These are phyloP conservation scores for Fusarium pininemorale DNA, from an alignment of 2,329 filamentous ascomycete species.

Conservation along the genomic window DNA sequence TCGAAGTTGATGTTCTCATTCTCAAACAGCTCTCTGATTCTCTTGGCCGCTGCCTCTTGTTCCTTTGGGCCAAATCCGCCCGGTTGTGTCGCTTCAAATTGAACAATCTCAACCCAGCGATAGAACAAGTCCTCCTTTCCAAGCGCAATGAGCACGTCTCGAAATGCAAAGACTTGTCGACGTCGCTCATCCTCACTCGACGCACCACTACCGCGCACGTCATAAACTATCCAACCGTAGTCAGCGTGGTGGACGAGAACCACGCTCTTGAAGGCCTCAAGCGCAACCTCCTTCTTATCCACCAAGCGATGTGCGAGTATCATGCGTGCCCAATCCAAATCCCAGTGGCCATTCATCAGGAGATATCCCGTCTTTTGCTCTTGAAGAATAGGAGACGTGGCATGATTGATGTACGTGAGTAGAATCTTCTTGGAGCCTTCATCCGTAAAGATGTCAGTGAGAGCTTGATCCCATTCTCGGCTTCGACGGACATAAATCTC, in stretches of 20 bases:
- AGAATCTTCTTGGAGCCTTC: constrained; percentile 65
- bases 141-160: constrained; percentile 76
- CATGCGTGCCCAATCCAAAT: constrained; percentile 88
- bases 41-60: constrained; percentile 75
- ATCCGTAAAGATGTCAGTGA: constrained; percentile 64
- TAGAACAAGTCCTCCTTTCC: constrained; percentile 92
- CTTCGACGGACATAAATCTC: constrained; percentile 86
- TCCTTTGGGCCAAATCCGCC: constrained; percentile 80
- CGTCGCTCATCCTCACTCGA: constrained; percentile 69
- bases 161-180: constrained; percentile 82
- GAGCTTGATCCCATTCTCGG: constrained; percentile 72
- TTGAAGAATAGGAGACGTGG: constrained; percentile 73
- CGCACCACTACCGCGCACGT: constrained; percentile 66
- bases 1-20: constrained; percentile 84
- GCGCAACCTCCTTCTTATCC: constrained; percentile 65
- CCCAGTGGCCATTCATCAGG: constrained; percentile 85
- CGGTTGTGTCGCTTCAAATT: constrained; percentile 82
- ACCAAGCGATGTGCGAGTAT: constrained; percentile 75
- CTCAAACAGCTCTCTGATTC: constrained; percentile 80
- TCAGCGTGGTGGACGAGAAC: constrained; percentile 75
- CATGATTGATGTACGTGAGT: constrained; percentile 70
- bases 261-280: constrained; percentile 76
- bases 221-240: constrained; percentile 70
- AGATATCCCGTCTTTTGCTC: constrained; percentile 86
- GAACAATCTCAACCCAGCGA: constrained; percentile 90